These are phyloP conservation scores for Drechslerella stenobrocha DNA, from an alignment of 2,329 filamentous ascomycete species.

Conservation along the genomic window DNA sequence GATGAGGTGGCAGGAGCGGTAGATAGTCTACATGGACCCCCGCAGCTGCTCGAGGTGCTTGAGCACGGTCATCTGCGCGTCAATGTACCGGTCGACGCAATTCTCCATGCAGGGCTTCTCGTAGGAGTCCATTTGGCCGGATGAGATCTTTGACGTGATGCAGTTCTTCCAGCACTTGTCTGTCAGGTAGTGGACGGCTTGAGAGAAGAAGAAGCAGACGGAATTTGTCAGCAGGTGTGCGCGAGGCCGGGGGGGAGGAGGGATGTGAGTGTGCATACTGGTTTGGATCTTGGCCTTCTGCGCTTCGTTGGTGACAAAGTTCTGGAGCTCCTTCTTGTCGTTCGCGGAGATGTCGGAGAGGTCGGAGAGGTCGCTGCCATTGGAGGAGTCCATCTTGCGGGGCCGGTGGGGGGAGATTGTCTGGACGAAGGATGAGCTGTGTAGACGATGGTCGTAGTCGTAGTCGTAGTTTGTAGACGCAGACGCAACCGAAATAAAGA, in stretches of 20 bases:
- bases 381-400: constrained; percentile 54
- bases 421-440: background rate
- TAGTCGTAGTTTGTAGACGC: background rate
- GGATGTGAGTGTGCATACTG: constrained; percentile 59
- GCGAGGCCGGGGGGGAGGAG: constrained; percentile 7
- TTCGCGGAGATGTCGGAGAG: constrained; percentile 74
- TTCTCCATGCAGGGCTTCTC: constrained; percentile 87
- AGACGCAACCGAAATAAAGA: too few relatives aligned
- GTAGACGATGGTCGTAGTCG: constrained; percentile 3
- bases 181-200: constrained; percentile 68
- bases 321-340: constrained; percentile 84
- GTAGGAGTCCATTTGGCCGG: constrained; percentile 70
- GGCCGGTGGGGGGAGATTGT: background rate
- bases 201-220: constrained; percentile 1
- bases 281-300: constrained; percentile 68
- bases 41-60: constrained; percentile 74
- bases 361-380: constrained; percentile 60
- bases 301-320: constrained; percentile 79
- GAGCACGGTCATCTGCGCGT: constrained; percentile 81
- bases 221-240: background rate
- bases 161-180: constrained; percentile 96
- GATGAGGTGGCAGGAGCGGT: background rate
- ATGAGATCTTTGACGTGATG: constrained; percentile 71
- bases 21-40: constrained; percentile 51
- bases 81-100: constrained; percentile 92